phyloP scores from a whole-genome alignment of 2,329 filamentous ascomycete genomes.

The Rasamsonia emersonii region DNA sequence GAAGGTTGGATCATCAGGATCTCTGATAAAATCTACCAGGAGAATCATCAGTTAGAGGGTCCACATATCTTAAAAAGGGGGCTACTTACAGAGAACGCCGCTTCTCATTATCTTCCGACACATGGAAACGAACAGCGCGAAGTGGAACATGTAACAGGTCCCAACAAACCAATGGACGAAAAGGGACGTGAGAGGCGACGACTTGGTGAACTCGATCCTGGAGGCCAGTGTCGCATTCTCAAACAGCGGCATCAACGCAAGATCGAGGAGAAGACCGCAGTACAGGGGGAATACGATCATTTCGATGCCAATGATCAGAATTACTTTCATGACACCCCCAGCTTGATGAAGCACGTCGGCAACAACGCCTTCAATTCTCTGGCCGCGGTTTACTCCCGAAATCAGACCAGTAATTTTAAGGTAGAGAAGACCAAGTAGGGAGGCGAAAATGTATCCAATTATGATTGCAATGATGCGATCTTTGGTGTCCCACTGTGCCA shows the following conservation, averaged over 20 bases:
- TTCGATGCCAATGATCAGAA: conserved; percentile 96
- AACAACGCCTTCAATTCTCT: conserved; percentile 58
- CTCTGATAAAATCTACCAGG: conserved; percentile 79
- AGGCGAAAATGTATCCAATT: conserved; percentile 72
- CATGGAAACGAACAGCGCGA: conserved; percentile 97
- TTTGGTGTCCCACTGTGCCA: conserved; percentile 62
- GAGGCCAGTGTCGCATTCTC: conserved; percentile 68
- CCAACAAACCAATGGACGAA: conserved; percentile 99
- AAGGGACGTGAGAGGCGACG: conserved; percentile 77
- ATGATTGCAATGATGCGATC: conserved; percentile 66
- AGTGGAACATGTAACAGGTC: conserved; percentile 99
- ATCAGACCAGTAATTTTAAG: conserved; percentile 65
- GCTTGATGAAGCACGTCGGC: conserved; percentile 84
- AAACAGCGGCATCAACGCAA: conserved; percentile 83
- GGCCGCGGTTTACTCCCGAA: conserved; percentile 46
- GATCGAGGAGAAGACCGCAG: conserved; percentile 81
- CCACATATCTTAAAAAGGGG: not conserved
- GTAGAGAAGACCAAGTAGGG: conserved; percentile 67
- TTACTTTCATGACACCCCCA: conserved; percentile 94
- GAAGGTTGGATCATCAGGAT: conserved; percentile 96
- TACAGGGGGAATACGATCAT: conserved; percentile 97
- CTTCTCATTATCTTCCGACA: conserved; percentile 95
- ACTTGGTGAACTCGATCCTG: conserved; percentile 66
- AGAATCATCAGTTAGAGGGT: conserved; percentile 4
- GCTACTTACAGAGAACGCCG: conserved; percentile 73